phyloP scores from a whole-genome alignment of 2,329 filamentous ascomycete species.

The Xylariaceae sp. region DNA sequence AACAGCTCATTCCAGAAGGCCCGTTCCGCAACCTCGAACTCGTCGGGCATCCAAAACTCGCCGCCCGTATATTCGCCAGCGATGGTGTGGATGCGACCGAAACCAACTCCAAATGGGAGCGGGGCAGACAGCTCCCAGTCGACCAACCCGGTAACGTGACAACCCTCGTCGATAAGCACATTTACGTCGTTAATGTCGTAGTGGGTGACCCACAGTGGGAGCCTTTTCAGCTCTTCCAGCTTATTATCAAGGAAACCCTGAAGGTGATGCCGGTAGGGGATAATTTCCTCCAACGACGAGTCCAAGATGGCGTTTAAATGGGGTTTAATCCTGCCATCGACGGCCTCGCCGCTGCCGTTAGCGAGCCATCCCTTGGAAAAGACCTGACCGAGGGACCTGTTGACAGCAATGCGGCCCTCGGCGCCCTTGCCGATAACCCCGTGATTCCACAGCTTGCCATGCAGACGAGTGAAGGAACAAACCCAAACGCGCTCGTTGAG shows the following conservation, averaged over 20 bases:
- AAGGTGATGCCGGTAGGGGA: slow-evolving; percentile 13
- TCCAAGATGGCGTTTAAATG: slow-evolving; percentile 29
- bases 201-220: slow-evolving; percentile 21
- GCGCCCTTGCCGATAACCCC: slow-evolving; percentile 28
- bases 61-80: slow-evolving; percentile 30
- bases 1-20: slow-evolving; percentile 33
- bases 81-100: slow-evolving; percentile 31
- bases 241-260: slow-evolving; percentile 7
- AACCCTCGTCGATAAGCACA: slow-evolving; percentile 29
- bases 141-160: slow-evolving; percentile 29
- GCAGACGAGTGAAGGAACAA: slow-evolving; percentile 20
- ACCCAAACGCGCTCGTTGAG: slow-evolving; percentile 13
- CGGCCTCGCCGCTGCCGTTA: slow-evolving; percentile 20
- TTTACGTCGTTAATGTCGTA: slow-evolving; percentile 37
- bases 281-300: slow-evolving; percentile 24
- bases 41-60: slow-evolving; percentile 32
- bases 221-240: slow-evolving; percentile 15
- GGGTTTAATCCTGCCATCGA: slow-evolving; percentile 20
- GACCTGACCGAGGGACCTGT: slow-evolving; percentile 22
- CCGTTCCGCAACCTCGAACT: slow-evolving; percentile 32
- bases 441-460: slow-evolving; percentile 26
- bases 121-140: slow-evolving; percentile 32
- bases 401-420: slow-evolving; percentile 26
- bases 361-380: slow-evolving; percentile 30
- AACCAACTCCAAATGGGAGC: slow-evolving; percentile 19